A percentile compares a stretch with the other conserved stretches of the same genome.
phyloP scores from a whole-genome alignment of 1,284 basidiomycete species.

The Ustilago curta region DNA sequence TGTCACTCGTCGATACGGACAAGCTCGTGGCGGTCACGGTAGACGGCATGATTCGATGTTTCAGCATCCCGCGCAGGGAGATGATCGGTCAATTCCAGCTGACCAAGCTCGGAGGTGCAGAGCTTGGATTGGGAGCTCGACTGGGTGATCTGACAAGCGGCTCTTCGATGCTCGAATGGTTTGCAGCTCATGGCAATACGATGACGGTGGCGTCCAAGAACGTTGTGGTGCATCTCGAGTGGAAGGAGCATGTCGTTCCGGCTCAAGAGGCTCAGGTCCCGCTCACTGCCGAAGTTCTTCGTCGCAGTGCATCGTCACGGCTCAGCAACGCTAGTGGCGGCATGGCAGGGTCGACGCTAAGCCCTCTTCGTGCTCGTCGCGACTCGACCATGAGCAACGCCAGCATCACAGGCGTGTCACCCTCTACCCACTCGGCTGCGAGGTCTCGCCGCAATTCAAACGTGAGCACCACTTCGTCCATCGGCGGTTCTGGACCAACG shows the following conservation, averaged over 20 bases:
- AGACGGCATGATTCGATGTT: constrained; percentile 88
- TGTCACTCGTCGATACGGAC: constrained; percentile 78
- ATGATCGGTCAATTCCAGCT: constrained; percentile 92
- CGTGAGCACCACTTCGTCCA: constrained; percentile 40
- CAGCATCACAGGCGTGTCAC: constrained; percentile 20
- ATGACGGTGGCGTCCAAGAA: constrained; percentile 92
- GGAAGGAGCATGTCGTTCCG: constrained; percentile 77
- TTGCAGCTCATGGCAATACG: constrained; percentile 86
- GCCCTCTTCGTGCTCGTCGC: constrained; percentile 43
- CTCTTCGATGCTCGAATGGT: constrained; percentile 73
- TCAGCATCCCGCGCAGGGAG: constrained; percentile 85
- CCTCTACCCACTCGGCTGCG: constrained; percentile 5
- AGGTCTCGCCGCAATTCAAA: constrained; percentile 45
- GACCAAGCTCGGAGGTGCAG: constrained; percentile 77
- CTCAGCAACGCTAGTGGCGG: constrained; percentile 23
- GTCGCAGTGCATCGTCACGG: constrained; percentile 37
- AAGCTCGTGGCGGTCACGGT: constrained; percentile 88
- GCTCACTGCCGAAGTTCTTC: constrained; percentile 31
- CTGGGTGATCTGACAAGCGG: constrained; percentile 50
- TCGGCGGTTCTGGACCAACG: constrained; percentile 23
- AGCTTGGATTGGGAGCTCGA: constrained; percentile 26
- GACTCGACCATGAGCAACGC: constrained; percentile 53
- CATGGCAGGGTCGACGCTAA: constrained; percentile 13
- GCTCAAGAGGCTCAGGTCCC: constrained; percentile 18
- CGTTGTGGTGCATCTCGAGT: constrained; percentile 85